phyloP scores from a whole-genome alignment of 768 basidiomycete genomes.

The Auricularia sp. region DNA sequence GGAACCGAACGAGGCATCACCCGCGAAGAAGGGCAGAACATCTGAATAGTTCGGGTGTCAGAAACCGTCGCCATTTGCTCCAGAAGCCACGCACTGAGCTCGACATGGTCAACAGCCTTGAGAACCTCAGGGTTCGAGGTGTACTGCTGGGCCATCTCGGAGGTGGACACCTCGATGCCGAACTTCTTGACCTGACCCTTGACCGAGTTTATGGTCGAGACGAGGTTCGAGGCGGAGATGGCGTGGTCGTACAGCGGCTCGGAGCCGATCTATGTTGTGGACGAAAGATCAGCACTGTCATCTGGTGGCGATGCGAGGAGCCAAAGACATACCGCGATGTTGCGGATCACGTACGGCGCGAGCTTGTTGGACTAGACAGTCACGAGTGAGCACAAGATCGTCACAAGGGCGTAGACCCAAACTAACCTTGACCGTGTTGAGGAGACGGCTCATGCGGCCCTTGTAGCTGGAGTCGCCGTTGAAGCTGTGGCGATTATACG shows the following conservation, averaged over 20 bases:
- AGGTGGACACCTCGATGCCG: slow-evolving; percentile 12
- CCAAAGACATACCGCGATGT: slow-evolving; percentile 1
- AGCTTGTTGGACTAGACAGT: neutral
- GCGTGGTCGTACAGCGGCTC: slow-evolving; percentile 9
- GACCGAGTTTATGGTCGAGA: slow-evolving; percentile 6
- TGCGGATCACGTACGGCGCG: slow-evolving; percentile 7
- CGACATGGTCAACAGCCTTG: slow-evolving; percentile 11
- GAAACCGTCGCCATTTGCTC: neutral
- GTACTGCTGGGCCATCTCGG: slow-evolving; percentile 12
- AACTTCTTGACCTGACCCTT: slow-evolving; percentile 5
- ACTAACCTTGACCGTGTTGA: neutral
- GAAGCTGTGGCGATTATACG: neutral
- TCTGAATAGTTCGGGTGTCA: neutral
- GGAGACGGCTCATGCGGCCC: neutral
- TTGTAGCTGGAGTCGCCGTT: slow-evolving; percentile 1
- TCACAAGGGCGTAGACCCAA: neutral
- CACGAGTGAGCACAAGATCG: neutral
- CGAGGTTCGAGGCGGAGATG: slow-evolving; percentile 6
- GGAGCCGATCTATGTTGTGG: neutral
- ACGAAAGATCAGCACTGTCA: neutral
- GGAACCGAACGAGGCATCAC: slow-evolving; percentile 5
- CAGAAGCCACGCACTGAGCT: slow-evolving; percentile 7
- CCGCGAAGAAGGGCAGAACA: slow-evolving; percentile 8
- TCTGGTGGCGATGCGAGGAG: neutral
- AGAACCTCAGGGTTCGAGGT: slow-evolving; percentile 7